Conservation (phyloP, 2,329 filamentous ascomycete genomes). For the Colletotrichum sp. region DNA sequence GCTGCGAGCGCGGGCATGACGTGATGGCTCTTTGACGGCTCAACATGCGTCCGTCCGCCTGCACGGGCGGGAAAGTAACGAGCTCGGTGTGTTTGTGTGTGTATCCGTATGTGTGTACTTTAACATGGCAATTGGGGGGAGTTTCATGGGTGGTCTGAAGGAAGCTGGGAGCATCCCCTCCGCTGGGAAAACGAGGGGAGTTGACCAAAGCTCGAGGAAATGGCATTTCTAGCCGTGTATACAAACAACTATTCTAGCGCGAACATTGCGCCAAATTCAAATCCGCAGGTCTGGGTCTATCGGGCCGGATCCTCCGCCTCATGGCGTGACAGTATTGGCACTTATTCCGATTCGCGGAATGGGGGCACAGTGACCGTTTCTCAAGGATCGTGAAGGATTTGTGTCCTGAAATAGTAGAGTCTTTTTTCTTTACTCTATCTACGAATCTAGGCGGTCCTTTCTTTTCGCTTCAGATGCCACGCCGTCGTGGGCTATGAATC, state of each 20-base stretch:
- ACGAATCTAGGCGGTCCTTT: neutral
- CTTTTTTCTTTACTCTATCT: neutral
- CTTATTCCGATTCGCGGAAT: neutral
- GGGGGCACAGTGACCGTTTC: neutral
- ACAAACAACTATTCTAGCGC: neutral
- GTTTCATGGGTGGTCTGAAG: conserved; percentile 1
- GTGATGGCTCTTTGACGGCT: neutral
- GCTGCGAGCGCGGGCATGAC: neutral
- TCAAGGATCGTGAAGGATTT: neutral
- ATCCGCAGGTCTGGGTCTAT: neutral
- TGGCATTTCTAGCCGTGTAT: neutral
- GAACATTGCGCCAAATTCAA: neutral
- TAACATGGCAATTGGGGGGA: conserved; percentile 15
- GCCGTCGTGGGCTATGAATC: neutral
- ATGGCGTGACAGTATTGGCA: neutral
- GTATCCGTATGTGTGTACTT: neutral
- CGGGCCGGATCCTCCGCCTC: neutral
- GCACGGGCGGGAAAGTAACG: neutral
- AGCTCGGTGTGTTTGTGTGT: neutral
- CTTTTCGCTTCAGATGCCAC: neutral
- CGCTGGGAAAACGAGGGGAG: neutral
- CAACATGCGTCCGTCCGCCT: neutral
- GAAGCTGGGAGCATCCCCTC: neutral
- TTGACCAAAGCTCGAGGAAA: neutral
- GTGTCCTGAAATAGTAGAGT: neutral